phyloP scores from a whole-genome alignment of 768 basidiomycete genomes.

The Lactarius pseudohatsudake region DNA sequence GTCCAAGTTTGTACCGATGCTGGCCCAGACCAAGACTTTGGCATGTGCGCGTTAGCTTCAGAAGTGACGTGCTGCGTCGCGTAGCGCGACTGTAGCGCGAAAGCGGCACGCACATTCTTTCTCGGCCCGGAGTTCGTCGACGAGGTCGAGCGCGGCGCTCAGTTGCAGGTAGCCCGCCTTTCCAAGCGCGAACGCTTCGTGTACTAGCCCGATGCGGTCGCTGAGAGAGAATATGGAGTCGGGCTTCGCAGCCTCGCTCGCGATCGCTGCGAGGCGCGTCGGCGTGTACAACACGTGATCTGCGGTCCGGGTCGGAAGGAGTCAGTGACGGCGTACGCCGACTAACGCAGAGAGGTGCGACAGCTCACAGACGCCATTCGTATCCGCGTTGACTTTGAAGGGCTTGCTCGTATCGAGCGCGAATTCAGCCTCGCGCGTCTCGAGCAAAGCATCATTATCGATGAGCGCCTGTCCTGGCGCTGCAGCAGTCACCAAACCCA shows the following conservation, averaged over 20 bases:
- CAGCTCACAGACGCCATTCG: conserved; percentile 81
- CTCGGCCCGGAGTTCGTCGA: conserved; percentile 69
- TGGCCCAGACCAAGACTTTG: conserved; percentile 82
- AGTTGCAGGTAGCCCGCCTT: conserved; percentile 79
- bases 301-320: conserved; percentile 33
- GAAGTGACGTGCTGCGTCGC: neutral
- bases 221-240: conserved; percentile 67
- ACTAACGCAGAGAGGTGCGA: neutral
- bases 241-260: conserved; percentile 69
- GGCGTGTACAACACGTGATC: conserved; percentile 87
- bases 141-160: conserved; percentile 71
- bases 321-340: conserved; percentile 23
- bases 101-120: conserved; percentile 53
- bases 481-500: conserved; percentile 65
- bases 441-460: conserved; percentile 63
- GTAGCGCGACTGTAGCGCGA: neutral
- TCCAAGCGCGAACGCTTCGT: conserved; percentile 77
- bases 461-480: conserved; percentile 55
- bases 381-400: conserved; percentile 91
- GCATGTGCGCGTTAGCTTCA: conserved; percentile 12
- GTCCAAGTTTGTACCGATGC: conserved; percentile 56
- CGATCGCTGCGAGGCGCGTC: conserved; percentile 75
- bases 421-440: conserved; percentile 67
- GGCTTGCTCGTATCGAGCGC: conserved; percentile 67
- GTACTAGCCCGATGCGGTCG: conserved; percentile 89